Conservation (phyloP, 257 asterid species). For the Apocynum venetum region DNA sequence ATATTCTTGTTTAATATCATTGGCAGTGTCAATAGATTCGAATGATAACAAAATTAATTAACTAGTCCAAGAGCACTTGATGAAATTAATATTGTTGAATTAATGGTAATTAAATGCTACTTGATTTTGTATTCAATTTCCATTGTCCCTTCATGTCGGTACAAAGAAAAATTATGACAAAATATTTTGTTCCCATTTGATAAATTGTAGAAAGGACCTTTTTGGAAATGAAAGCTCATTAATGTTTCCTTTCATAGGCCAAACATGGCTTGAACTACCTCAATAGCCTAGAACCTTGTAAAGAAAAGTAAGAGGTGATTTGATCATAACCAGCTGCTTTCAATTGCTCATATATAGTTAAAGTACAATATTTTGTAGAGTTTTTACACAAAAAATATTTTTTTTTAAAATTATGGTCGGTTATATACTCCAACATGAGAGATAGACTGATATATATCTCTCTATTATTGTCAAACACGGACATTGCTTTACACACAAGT, state of each 20-base stretch:
- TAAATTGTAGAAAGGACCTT: not conserved
- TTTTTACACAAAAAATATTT: no score
- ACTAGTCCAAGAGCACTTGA: no score
- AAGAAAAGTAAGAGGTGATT: not conserved
- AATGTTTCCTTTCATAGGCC: not conserved
- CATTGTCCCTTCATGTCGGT: not conserved
- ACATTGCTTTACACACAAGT: no score
- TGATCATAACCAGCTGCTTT: not conserved
- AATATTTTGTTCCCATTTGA: not conserved
- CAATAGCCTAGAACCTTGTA: not conserved
- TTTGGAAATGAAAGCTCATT: not conserved
- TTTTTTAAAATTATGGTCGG: no score
- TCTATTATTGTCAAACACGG: no score
- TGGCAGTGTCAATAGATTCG: not conserved
- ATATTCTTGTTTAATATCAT: not conserved
- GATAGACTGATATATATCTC: no score
- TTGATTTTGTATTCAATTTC: not conserved
- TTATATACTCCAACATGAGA: no score
- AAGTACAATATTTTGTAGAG: not conserved
- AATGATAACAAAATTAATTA: not conserved
- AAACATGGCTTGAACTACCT: conserved; percentile 1
- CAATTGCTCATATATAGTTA: not conserved
- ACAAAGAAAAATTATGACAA: not conserved
- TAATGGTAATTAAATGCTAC: no score
- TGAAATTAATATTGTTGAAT: no score